Base-by-base conservation (phyloP, 768 basidiomycete genomes). In the Royoungia palumana region DNA sequence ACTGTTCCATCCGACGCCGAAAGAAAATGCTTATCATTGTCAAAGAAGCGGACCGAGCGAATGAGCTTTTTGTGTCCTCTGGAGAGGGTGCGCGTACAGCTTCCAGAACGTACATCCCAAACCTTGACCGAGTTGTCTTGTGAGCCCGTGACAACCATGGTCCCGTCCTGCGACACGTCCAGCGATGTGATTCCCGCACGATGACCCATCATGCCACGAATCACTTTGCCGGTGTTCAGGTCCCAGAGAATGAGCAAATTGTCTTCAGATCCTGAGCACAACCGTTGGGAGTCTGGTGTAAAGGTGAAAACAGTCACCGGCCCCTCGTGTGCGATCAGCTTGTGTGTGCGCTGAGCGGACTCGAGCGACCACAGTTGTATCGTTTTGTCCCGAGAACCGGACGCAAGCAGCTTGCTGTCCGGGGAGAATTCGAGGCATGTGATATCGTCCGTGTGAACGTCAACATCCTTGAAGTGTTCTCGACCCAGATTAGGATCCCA, bases 261-360 rank as follows among this genome's bases (percentile, higher is more conserved):
- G 27, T 62, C 57, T 10, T 49, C 45, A 6, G 55, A 62, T 2
- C 61, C 55, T 10, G 61, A 62, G 9, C 46, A 60, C 28, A 63
- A 38, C 5, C 25, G 42, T 8, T 17, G 28, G 3, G 53, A 58
- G 32, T 60, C 51, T 10, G 36, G 44, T 13, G 44, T 45, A 30
- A 59, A 63, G 1, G 46, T 50, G 13, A 63, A 37, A 12, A 44
- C 44, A 1, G 22, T 25, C 6, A 63, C 61, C 16, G 27, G 41
- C 21, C 44, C 49, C 25, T 44, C 46, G 27, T 60, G 61, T 2
- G 52, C 27, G 11, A 24, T 47, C 2, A 54, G 25, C n/a, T 36
- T 37, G n/a, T 49, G 27, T 17, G 52, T 12, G 7, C 21, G 35
- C 12, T 53, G 43, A 3, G 47, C 53, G 3, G 50, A 42, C 3